phyloP scores from a whole-genome alignment of 768 basidiomycete genomes.

The Boletus subcaerulescens region DNA sequence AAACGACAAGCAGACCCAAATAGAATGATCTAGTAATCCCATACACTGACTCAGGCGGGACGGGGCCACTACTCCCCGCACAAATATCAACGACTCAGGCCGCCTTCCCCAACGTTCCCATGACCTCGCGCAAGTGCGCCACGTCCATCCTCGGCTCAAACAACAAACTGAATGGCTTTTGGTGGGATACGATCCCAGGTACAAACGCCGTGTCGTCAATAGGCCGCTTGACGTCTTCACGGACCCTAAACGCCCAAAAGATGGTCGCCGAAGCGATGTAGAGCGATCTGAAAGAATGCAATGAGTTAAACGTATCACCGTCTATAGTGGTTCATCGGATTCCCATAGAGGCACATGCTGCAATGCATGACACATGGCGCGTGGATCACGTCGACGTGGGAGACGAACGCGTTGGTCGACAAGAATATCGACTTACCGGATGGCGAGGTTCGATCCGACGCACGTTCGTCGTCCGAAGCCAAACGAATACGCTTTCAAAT shows the following conservation, averaged over 20 bases:
- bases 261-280: slow-evolving; percentile 60
- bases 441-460: slow-evolving; percentile 23
- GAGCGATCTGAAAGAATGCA: slow-evolving; percentile 42
- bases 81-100: neutral
- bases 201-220: slow-evolving; percentile 64
- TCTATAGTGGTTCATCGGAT: neutral
- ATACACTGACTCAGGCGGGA: too few species aligned
- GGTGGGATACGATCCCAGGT: slow-evolving; percentile 61
- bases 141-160: slow-evolving; percentile 48
- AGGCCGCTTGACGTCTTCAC: slow-evolving; percentile 44
- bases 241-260: slow-evolving; percentile 61
- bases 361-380: neutral
- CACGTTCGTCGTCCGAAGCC: slow-evolving; percentile 47
- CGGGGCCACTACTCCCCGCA: too few species aligned
- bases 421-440: slow-evolving; percentile 16
- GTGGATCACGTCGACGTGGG: neutral
- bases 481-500: slow-evolving; percentile 49
- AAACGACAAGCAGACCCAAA: too few species aligned
- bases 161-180: slow-evolving; percentile 52
- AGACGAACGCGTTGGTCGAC: too few species aligned
- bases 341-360: neutral
- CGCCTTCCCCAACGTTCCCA: neutral
- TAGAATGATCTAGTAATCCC: too few species aligned
- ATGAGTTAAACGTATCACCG: neutral
- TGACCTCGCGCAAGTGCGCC: slow-evolving; percentile 10